Evolutionary conservation across 306 rosid genomes (phyloP).

Genomic region (Rosa multiflora): DNA sequence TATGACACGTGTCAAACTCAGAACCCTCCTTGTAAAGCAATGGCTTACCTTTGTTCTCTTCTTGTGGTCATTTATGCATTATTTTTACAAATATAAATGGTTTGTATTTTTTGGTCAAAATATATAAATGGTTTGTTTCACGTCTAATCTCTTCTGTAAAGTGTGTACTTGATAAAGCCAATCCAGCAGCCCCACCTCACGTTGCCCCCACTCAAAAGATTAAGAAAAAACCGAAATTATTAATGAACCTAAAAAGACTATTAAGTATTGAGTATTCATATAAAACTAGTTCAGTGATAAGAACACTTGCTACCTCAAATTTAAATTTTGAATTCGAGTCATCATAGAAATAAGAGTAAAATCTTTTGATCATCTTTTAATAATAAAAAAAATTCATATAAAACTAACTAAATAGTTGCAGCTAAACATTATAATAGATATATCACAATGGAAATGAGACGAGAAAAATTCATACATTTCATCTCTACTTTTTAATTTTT

Average conservation of each 20-base stretch:
- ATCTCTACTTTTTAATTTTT: neutral
- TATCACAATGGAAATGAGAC: neutral
- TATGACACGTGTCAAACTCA: constrained; percentile 26
- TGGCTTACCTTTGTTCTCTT: constrained; percentile 13
- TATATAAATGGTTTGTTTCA: neutral
- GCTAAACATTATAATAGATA: no score
- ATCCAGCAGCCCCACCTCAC: neutral
- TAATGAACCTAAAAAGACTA: neutral
- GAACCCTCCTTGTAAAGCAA: constrained; percentile 29
- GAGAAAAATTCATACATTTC: neutral
- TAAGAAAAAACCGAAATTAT: neutral
- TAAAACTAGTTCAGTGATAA: no score
- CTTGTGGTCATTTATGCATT: constrained; percentile 16
- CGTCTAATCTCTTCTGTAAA: neutral
- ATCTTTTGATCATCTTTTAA: no score
- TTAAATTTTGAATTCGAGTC: no score
- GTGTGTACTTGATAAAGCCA: neutral
- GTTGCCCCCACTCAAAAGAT: constrained; percentile 22
- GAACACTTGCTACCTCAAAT: no score
- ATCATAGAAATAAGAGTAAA: no score
- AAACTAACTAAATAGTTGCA: no score
- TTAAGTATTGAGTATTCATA: neutral
- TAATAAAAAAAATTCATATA: no score
- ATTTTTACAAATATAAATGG: constrained; percentile 8
- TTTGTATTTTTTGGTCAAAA: neutral